Evolutionary conservation across 2,329 filamentous ascomycete species (phyloP), one percentile per base, ranked within the genome.

Genomic region (Colletotrichum plurivorum): DNA sequence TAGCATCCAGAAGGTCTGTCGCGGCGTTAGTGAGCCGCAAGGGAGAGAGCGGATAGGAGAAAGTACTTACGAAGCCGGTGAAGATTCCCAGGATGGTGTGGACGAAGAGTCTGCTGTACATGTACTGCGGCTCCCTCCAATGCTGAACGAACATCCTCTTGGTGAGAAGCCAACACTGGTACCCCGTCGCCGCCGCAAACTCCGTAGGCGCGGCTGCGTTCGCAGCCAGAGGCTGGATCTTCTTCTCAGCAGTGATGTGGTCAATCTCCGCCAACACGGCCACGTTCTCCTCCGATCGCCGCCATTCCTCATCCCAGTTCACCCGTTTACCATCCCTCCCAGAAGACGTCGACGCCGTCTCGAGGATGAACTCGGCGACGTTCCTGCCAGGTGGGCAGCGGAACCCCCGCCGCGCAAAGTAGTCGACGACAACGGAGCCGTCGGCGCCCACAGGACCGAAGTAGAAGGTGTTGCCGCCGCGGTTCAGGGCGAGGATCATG

Each of bases 291-390:
- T 88, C 81, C 0, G 91, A 94, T 52, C 87, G 87, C 27, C 83
- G 81, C 93, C 93, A 95, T 75, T 93, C 91, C 43, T 93, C 87
- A 75, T 92, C 91, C 93, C 93, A 95, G 75, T 94, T 86, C 51
- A 93, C 71, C 61, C 78, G 79, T 20, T 76, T 79, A 6, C 78
- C 80, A 20, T 81, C 78, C 20, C 75, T 76, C 46, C 67, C 75
- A 39, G 78, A 78, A 7, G 79, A 78, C 4, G 76, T 73, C 1
- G 81, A 80, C 1, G 81, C 80, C 6, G 83, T 83, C 73, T 86
- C 83, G 0, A 86, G 77, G 43, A 86, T 80, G 69, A 85, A 85
- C 73, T 86, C 84, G 60, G 84, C 84, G 15, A 85, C 73, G 79
- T 88, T 84, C 74, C 83, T 80, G 20, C 73, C 76, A 0, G 89